Conservation (phyloP, 2,329 filamentous ascomycete species). For the Colletotrichum caudatum region DNA sequence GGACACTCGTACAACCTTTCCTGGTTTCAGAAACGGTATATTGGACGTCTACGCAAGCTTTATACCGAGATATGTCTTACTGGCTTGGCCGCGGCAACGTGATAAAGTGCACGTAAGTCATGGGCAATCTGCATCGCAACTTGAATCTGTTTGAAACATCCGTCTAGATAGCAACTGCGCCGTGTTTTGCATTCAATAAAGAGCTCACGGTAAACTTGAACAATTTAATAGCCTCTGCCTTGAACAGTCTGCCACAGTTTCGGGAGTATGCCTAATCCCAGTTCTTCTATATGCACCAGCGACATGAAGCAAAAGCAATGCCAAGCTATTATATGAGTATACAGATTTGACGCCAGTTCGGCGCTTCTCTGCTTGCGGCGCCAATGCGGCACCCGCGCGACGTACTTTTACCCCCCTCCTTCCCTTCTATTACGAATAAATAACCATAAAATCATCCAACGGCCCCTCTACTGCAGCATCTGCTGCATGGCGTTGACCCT, state of each 20-base stretch:
- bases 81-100: background rate
- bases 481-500: constrained; percentile 51
- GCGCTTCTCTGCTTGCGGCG: too few species aligned
- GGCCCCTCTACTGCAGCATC: constrained; percentile 43
- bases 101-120: background rate
- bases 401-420: background rate
- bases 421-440: background rate
- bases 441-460: background rate
- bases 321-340: constrained; percentile 1
- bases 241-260: background rate
- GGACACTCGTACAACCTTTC: background rate
- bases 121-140: background rate
- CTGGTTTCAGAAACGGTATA: background rate
- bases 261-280: too few species aligned
- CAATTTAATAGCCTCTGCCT: background rate
- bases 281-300: background rate
- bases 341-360: background rate
- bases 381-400: background rate
- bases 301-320: background rate
- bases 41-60: background rate
- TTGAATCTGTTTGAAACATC: background rate
- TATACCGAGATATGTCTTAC: background rate
- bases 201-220: background rate
- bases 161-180: background rate
- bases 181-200: background rate